These are phyloP conservation scores for Nepenthes mirabilis DNA, from an alignment of 148 eudicot species.

Conservation along the genomic window DNA sequence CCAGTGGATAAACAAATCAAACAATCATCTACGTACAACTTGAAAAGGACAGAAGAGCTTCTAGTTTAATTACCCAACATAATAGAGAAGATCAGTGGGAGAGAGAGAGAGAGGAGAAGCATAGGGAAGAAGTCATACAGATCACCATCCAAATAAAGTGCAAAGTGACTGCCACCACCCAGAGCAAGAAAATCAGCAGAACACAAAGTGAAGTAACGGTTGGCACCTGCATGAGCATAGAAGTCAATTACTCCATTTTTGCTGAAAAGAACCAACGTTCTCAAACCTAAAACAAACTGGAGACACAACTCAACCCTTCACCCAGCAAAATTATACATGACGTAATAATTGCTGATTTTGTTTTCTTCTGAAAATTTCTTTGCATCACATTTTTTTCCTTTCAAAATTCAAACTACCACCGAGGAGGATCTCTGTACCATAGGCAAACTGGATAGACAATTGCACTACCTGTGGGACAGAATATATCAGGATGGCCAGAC, in stretches of 20 bases:
- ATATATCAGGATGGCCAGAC: constrained; percentile 52
- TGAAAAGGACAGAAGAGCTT: too few species aligned
- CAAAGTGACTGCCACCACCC: constrained; percentile 91
- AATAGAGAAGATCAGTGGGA: neutral
- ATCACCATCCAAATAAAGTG: constrained; percentile 76
- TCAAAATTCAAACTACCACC: neutral
- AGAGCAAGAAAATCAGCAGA: constrained; percentile 73
- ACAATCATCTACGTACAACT: too few species aligned
- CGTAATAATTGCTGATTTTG: too few species aligned
- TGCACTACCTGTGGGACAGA: constrained; percentile 67
- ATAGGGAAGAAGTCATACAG: constrained; percentile 43
- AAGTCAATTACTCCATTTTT: constrained; percentile 1
- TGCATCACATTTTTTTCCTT: too few species aligned
- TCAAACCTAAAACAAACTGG: too few species aligned
- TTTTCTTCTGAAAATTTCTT: too few species aligned
- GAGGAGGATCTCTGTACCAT: neutral
- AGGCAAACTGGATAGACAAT: neutral
- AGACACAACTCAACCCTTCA: neutral
- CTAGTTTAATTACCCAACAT: neutral
- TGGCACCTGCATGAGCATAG: constrained; percentile 47
- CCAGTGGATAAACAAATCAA: too few species aligned
- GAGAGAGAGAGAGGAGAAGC: neutral
- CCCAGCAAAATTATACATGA: too few species aligned
- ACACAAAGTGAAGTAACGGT: constrained; percentile 87
- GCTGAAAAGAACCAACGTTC: too few species aligned